Conservation (phyloP, 2,329 filamentous ascomycete genomes). For the Whalleya microplaca region DNA sequence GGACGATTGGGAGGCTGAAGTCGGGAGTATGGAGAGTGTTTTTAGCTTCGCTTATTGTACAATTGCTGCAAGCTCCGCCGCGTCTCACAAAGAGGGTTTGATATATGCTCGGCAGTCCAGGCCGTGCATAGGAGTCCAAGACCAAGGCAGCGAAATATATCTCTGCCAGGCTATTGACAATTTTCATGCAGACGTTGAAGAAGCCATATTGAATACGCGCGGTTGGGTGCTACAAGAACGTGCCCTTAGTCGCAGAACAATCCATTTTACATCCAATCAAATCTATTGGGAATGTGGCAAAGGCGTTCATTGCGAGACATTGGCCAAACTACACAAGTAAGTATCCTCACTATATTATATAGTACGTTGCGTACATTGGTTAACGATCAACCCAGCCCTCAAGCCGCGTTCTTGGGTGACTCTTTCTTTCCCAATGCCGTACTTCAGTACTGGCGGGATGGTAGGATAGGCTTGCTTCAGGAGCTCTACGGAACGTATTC, state of each 20-base stretch:
- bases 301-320: slow-evolving; percentile 20
- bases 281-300: slow-evolving; percentile 25
- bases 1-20: slow-evolving; percentile 5
- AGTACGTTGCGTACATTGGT: background rate
- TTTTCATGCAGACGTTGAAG: slow-evolving; percentile 21
- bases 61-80: slow-evolving; percentile 15
- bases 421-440: slow-evolving; percentile 18
- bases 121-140: slow-evolving; percentile 6
- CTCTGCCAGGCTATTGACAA: slow-evolving; percentile 21
- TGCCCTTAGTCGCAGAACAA: slow-evolving; percentile 17
- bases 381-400: slow-evolving; percentile 3
- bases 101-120: background rate
- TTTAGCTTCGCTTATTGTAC: slow-evolving; percentile 24
- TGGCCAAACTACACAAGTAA: slow-evolving; percentile 21
- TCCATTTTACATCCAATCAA: slow-evolving; percentile 21
- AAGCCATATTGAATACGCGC: slow-evolving; percentile 9
- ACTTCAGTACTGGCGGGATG: slow-evolving; percentile 21
- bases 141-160: slow-evolving; percentile 1
- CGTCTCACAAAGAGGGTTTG: slow-evolving; percentile 11
- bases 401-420: slow-evolving; percentile 20
- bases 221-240: slow-evolving; percentile 27
- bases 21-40: slow-evolving; percentile 17
- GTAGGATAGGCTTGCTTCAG: slow-evolving; percentile 20
- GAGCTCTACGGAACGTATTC: slow-evolving; percentile 24
- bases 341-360: background rate